Evolutionary conservation across 768 basidiomycete species (phyloP), one percentile per base, ranked within the genome.

Genomic region (Agaricus bisporus): DNA sequence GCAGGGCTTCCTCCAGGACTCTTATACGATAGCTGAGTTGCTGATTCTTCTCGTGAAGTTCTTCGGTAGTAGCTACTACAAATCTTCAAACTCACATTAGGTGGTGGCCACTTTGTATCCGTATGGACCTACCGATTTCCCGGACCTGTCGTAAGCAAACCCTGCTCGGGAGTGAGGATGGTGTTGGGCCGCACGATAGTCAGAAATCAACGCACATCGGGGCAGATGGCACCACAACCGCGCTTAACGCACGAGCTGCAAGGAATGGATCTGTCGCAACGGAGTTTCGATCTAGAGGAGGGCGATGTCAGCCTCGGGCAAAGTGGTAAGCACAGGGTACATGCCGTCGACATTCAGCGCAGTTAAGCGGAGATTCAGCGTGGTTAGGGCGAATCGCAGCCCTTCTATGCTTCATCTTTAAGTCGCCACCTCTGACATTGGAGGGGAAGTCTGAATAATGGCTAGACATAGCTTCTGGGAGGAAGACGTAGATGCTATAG

Each of bases 181-280:
- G 48, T 41, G 37, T 52, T 55, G 29, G 29, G n/a, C 17, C 55
- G 20, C 22, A 20, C 7, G 55, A 43, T 47, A 58, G 47, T 32
- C 37, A 37, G 32, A 38, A 12, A 29, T 29, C 29, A 28, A 71
- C 79, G 55, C 64, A 85, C 85, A 65, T 91, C 88, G 46, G 88
- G 88, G 66, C 88, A 91, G 58, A 91, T 90, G 51, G 87, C 83
- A 48, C 82, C 84, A 61, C 86, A 88, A 12, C 86, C 86, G 57
- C 86, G 78, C 68, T 91, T 91, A 18, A 89, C 79, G 61, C 88
- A 91, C 1, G 86, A 88, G 58, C 85, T 79, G 61, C 88, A 91
- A 8, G 88, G 88, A 59, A 89, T 74, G 26, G 76, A 76, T 61
- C 88, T 78, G 73, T 91, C 88, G 67, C 88, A 91, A n/a, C 83